Base-by-base conservation (phyloP, 768 basidiomycete species). In the Lactarius pseudohatsudake region DNA sequence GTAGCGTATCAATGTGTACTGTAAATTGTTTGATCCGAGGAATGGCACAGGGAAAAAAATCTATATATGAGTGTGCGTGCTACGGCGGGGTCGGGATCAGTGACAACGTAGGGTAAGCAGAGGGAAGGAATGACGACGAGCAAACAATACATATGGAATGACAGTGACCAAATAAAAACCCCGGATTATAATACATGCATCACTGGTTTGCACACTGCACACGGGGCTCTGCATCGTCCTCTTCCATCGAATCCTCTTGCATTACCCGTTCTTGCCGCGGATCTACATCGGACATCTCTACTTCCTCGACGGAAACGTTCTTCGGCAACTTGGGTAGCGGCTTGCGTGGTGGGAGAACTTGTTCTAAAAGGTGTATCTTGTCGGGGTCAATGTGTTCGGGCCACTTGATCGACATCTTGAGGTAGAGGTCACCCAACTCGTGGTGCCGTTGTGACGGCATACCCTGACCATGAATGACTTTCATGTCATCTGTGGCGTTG, bases 361-460 rank as follows among this genome's bases (percentile, higher is more conserved):
- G 76, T 78, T 98, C 96, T 67, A 98, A 87, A 26, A 87, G 77
- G 22, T 84, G 81, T 71, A 94, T 88, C 43, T 81, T 79, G 38
- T 81, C 79, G 38, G 86, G 80, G 66, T 90, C 84, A 76, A 99
- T 85, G 63, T 78, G 74, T 36, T 94, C 92, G 43, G 97, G 97
- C 86, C 98, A 99, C 65, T 82, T 86, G 74, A 99, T 92, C 69
- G 82, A 82, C 72, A 98, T 79, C 74, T 88, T 91, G 77, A 99
- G 84, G 75, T 86, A 94, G 67, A 99, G 84, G 78, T 98, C 94
- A 45, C 97, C 97, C 47, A 88, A 85, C 75, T 99, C 95, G 79
- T 98, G 97, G 79, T 98, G 96, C 67, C 97, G 88, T 77, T 92
- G 92, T 59, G 97, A 98, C 15, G 96, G 97, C 97, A 99, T 99